Evolutionary conservation across 73 alveolate species (phyloP), one percentile per base, ranked within the genome.

Genomic region (Blepharisma stoltei): DNA sequence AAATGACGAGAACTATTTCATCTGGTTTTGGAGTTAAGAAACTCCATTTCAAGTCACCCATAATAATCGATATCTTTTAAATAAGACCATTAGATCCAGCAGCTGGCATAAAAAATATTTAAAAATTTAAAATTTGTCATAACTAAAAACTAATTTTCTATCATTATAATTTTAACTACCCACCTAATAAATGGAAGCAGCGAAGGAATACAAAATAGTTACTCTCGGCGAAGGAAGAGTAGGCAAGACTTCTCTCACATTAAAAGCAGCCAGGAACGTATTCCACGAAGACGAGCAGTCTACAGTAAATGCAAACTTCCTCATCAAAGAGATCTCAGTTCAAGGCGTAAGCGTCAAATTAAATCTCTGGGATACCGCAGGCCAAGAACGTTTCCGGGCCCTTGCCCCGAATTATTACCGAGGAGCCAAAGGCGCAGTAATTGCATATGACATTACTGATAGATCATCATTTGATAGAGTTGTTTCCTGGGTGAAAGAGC

Each of bases 401-500:
- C 76, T 92, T 48, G 77, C 87, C 7, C 85, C 92, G 6, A 91
- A 86, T 37, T 92, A 86, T 55, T 92, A 89, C 78, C 37, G 92
- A 70, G 95, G 89, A 48, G 96, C 96, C 1, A 77, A 80, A 25
- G 94, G 95, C 6, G 96, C 96, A 6, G 84, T 92, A 49, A 67
- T 92, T 6, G 95, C 90, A 6, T 92, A 88, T 80, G 96, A 92
- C 78, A 88, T 92, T 20, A 92, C 98, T n/a, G 92, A 92, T 49
- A 71, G 77, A 69, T 94, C 87, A 25, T 86, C 95, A 6, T 92
- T 89, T 67, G 82, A 84, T 11, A 92, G 87, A 52, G 41, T 32
- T 0, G 23, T n/a, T n/a, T n/a, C 18, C 67, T 52, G 67, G 23
- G 18, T 52, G 3, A 14, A n/a, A 2, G 67, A 52, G 23, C 67